These are phyloP conservation scores for Penicillium sp. DNA, from an alignment of 2,329 filamentous ascomycete genomes.

Conservation along the genomic window DNA sequence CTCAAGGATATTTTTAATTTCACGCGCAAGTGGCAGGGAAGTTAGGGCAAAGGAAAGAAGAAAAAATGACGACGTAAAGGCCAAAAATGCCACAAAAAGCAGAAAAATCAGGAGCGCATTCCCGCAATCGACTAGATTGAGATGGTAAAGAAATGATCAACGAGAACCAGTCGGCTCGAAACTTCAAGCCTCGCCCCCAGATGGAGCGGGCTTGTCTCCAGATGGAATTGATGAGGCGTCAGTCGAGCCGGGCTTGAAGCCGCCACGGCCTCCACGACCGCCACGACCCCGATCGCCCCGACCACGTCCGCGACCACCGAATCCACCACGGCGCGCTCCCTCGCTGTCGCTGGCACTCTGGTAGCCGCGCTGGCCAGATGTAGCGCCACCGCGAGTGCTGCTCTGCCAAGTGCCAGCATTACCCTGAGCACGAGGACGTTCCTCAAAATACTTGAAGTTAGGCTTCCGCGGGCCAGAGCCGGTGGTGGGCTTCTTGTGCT, in stretches of 20 bases:
- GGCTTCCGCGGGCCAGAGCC: slow-evolving; percentile 70
- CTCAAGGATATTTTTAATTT: no score
- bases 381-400: slow-evolving; percentile 58
- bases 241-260: slow-evolving; percentile 44
- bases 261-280: slow-evolving; percentile 50
- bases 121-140: no score
- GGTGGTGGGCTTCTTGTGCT: slow-evolving; percentile 64
- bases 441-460: slow-evolving; percentile 75
- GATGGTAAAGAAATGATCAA: slow-evolving; percentile 4
- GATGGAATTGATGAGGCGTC: slow-evolving; percentile 28
- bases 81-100: no score
- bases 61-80: no score
- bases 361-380: slow-evolving; percentile 66
- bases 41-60: no score
- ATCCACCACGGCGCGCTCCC: slow-evolving; percentile 56
- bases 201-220: slow-evolving; percentile 31
- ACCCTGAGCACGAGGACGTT: slow-evolving; percentile 52
- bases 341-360: slow-evolving; percentile 78
- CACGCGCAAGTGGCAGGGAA: no score
- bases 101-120: slow-evolving; percentile 6
- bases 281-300: slow-evolving; percentile 48
- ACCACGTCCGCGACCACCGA: slow-evolving; percentile 52
- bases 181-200: slow-evolving; percentile 32
- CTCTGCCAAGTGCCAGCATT: slow-evolving; percentile 52
- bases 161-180: slow-evolving; percentile 19